These are phyloP conservation scores for Pseudocercospora cruenta DNA, from an alignment of 2,329 filamentous ascomycete species.

Conservation along the genomic window DNA sequence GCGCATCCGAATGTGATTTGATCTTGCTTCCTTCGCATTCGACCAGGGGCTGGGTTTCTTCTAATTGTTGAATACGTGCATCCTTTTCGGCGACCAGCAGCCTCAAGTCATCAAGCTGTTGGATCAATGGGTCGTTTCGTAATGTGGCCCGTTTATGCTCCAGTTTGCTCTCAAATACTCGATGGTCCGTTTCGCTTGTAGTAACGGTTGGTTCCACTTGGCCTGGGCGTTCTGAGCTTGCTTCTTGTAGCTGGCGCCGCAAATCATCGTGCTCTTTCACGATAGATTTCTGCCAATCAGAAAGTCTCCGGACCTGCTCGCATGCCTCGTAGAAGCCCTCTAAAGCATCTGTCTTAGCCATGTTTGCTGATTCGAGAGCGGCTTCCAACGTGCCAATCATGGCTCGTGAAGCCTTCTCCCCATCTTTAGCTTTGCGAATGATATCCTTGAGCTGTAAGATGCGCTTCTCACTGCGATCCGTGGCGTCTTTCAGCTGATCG, in stretches of 20 bases:
- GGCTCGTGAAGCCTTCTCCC: constrained; percentile 42
- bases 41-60: not conserved
- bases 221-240: not conserved
- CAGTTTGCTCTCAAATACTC: not conserved
- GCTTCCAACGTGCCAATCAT: constrained; percentile 44
- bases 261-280: not conserved
- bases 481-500: constrained; percentile 43
- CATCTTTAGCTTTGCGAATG: constrained; percentile 44
- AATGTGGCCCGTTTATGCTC: not conserved
- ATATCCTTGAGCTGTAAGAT: constrained; percentile 46
- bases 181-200: constrained; percentile 8
- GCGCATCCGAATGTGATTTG: not conserved
- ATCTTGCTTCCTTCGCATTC: not conserved
- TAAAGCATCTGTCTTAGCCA: constrained; percentile 45
- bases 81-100: constrained; percentile 14
- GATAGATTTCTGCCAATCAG: not conserved
- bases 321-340: constrained; percentile 40
- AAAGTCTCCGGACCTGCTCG: constrained; percentile 30
- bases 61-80: constrained; percentile 14
- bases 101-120: constrained; percentile 16
- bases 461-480: constrained; percentile 41
- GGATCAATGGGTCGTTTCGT: constrained; percentile 8
- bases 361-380: constrained; percentile 46
- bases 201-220: not conserved
- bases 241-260: not conserved